A percentile compares a stretch with the other conserved stretches of the same genome.
phyloP scores from a whole-genome alignment of 306 rosid species.

The Trifolium fragiferum region DNA sequence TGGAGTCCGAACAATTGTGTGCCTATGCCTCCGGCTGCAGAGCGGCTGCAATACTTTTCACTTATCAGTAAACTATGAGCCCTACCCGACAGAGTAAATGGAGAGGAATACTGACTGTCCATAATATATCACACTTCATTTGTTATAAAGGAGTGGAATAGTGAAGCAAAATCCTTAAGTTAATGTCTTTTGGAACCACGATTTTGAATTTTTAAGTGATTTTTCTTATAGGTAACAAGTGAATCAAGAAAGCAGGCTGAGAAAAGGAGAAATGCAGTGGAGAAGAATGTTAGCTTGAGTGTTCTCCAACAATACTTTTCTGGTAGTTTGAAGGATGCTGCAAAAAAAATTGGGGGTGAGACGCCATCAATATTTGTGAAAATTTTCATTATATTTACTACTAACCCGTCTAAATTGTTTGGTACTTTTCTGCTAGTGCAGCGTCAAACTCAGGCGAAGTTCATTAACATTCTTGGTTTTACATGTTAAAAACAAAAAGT shows the following conservation, averaged over 20 bases:
- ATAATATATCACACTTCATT: constrained; percentile 1
- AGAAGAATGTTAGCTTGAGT: constrained; percentile 88
- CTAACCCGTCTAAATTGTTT: neutral
- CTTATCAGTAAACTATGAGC: neutral
- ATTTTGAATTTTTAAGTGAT: constrained; percentile 17
- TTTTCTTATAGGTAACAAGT: constrained; percentile 53
- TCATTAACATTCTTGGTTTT: too few species aligned
- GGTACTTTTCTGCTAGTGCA: too few species aligned
- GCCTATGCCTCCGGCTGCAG: neutral
- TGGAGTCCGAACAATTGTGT: neutral
- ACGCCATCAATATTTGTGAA: constrained; percentile 6
- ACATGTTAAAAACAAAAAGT: too few species aligned
- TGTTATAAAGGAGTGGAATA: constrained; percentile 20
- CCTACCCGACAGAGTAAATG: neutral
- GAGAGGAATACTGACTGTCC: neutral
- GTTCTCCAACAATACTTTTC: constrained; percentile 94
- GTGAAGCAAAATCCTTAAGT: constrained; percentile 1
- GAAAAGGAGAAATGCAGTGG: constrained; percentile 73
- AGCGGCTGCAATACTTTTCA: too few species aligned
- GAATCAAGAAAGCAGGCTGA: constrained; percentile 72
- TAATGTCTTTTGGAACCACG: constrained; percentile 36
- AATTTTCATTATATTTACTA: constrained; percentile 27
- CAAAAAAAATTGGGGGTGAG: constrained; percentile 94
- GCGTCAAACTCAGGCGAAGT: too few species aligned
- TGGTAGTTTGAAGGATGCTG: constrained; percentile 97